Percentiles rank a stretch among this genome's conserved stretches.
Conservation (phyloP, 352 stramenopile species). For the Globisporangium acanthophoron region DNA sequence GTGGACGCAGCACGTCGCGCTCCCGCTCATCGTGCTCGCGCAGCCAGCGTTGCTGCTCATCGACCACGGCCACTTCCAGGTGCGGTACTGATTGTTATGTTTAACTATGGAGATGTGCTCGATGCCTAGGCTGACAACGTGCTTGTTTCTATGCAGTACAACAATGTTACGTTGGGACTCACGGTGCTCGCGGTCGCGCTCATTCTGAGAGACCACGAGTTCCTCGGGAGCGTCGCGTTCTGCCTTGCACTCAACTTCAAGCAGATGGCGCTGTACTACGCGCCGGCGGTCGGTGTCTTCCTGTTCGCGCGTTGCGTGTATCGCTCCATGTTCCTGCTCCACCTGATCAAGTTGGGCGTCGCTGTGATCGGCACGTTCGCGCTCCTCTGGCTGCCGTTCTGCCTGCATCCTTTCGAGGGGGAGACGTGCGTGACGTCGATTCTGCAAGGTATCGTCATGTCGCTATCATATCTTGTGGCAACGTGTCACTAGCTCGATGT, state of each 20-base stretch:
- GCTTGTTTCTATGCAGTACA: conserved; percentile 77
- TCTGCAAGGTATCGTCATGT: conserved; percentile 42
- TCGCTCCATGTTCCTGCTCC: conserved; percentile 34
- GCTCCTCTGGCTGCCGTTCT: conserved; percentile 90
- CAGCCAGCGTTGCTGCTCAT: conserved; percentile 92
- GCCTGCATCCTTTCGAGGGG: conserved; percentile 31
- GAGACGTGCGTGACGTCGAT: conserved; percentile 57
- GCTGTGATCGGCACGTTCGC: conserved; percentile 89
- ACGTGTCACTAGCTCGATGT: neutral
- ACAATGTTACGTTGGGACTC: conserved; percentile 96
- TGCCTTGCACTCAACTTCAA: conserved; percentile 97
- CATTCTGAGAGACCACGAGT: conserved; percentile 72
- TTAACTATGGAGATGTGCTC: neutral
- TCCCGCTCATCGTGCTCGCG: conserved; percentile 70
- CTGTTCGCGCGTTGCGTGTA: conserved; percentile 89
- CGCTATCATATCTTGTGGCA: neutral
- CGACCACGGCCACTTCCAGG: conserved; percentile 99
- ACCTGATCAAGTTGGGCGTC: conserved; percentile 67
- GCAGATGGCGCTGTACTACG: conserved; percentile 99
- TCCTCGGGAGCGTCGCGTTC: conserved; percentile 85
- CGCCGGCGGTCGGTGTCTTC: conserved; percentile 91
- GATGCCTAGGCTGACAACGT: neutral
- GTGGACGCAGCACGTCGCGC: conserved; percentile 52
- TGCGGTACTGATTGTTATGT: conserved; percentile 11
- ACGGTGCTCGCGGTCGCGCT: conserved; percentile 62